These are phyloP conservation scores for Solanum chiquidenum DNA, from an alignment of 257 asterid genomes.

Conservation along the genomic window DNA sequence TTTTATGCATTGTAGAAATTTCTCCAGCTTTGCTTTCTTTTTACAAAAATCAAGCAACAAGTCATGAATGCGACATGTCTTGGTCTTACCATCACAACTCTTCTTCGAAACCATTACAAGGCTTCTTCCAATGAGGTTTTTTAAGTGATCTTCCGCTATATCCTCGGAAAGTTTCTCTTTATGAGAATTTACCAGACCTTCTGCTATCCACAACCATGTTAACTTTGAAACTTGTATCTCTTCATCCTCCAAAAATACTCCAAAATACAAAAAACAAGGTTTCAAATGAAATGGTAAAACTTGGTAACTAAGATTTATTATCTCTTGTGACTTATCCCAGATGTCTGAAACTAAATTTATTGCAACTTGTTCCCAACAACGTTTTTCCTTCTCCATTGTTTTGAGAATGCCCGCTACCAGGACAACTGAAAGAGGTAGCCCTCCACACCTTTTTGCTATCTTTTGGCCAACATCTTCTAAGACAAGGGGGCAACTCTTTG, in stretches of 20 bases:
- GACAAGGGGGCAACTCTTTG: neutral
- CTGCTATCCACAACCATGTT: slow-evolving; percentile 1
- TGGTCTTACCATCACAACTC: neutral
- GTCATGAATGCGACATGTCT: slow-evolving; percentile 9
- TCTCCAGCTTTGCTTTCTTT: neutral
- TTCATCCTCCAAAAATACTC: neutral
- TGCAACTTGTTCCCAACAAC: neutral
- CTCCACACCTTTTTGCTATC: neutral
- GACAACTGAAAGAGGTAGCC: slow-evolving; percentile 2
- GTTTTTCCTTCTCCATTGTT: neutral
- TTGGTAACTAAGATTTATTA: slow-evolving; percentile 1
- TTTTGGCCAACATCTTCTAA: neutral
- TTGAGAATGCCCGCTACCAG: neutral
- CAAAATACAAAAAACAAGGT: neutral
- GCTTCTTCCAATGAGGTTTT: neutral
- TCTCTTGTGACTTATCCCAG: neutral
- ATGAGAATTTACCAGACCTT: neutral
- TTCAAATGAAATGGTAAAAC: neutral
- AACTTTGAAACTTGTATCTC: neutral
- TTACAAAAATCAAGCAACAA: neutral
- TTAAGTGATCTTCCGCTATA: neutral
- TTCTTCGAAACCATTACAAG: neutral
- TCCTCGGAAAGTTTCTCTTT: neutral
- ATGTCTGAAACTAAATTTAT: neutral
- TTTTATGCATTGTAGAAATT: neutral